Evolutionary conservation across 1,284 basidiomycete species (phyloP).

Genomic region (Mycena sp.): DNA sequence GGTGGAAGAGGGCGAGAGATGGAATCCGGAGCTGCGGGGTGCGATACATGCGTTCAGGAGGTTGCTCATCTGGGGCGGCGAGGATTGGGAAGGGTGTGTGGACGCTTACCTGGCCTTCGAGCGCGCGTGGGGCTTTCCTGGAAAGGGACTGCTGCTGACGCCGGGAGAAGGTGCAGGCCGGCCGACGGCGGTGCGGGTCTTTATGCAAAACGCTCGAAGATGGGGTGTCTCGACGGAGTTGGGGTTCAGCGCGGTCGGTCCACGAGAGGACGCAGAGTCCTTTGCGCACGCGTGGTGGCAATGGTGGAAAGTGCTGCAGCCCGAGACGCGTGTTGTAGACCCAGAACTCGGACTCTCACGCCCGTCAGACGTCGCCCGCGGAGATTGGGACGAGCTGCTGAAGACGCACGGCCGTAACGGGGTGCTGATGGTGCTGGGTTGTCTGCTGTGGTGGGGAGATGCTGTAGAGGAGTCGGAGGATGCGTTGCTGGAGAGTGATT

Average conservation of each 20-base stretch:
- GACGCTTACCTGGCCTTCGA: background rate
- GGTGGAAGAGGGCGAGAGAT: background rate
- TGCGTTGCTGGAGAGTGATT: background rate
- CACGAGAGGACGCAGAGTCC: background rate
- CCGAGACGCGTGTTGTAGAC: background rate
- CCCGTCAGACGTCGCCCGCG: background rate
- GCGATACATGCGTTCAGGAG: background rate
- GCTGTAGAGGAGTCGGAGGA: background rate
- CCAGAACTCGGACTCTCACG: background rate
- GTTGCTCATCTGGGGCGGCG: background rate
- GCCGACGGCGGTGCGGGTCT: background rate
- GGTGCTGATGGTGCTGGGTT: background rate
- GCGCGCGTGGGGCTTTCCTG: background rate
- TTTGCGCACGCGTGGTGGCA: background rate
- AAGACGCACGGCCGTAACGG: slow-evolving; percentile 3
- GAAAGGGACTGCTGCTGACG: background rate
- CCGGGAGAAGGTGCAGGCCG: background rate
- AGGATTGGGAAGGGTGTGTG: background rate
- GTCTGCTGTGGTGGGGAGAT: background rate
- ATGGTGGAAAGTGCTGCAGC: background rate
- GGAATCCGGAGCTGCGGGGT: background rate
- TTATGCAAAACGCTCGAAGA: background rate
- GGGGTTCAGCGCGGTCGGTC: background rate
- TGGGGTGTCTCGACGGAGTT: background rate
- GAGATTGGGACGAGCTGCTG: background rate